Evolutionary conservation across 1,284 basidiomycete genomes (phyloP), one percentile per base, ranked within the genome.

Genomic region (Ceratobasidium sp.): DNA sequence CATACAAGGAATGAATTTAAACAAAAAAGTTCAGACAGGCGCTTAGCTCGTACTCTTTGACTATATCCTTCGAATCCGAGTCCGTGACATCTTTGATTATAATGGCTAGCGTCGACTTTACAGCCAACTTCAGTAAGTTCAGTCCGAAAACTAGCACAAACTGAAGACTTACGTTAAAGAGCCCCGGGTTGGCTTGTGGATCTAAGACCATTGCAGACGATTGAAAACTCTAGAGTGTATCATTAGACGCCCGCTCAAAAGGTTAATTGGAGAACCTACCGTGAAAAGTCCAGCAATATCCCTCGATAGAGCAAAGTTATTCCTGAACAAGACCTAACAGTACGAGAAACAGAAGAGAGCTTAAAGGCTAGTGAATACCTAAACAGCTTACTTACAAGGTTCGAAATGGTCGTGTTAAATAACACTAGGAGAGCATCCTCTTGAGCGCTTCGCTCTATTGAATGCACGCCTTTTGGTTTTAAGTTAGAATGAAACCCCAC

Each of bases 41-140:
- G 26, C 1, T 23, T 23, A 23, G 33, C 6, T 61, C 77, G 13
- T 33, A 81, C 80, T 81, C 91, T 82, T 84, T 85, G 2, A 86
- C 86, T 33, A 92, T 91, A 68, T 91, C 90, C 0, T 81, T 83
- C 79, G 87, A 89, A 82, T 91, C 91, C 0, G 87, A 86, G 60
- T 91, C 89, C 0, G 90, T 87, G 3, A 92, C 91, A 78, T 92
- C 91, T 86, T 91, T 92, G 83, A 92, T 91, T 63, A 92, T 91
- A 77, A 92, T 91, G 2, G 87, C 88, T 15, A 92, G 83, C 0
- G 87, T 89, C 0, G 90, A 91, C 78, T 89, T 1, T 3, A n/a
- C n/a, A n/a, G n/a, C 23, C 9, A 15, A 15, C 18, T 40, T 63
- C 18, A n/a, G n/a, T n/a, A 15, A 6, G 15, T 63, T 42, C 40